Base-by-base conservation (phyloP, 106 monocot species). In the Phalaenopsis aphrodite region DNA sequence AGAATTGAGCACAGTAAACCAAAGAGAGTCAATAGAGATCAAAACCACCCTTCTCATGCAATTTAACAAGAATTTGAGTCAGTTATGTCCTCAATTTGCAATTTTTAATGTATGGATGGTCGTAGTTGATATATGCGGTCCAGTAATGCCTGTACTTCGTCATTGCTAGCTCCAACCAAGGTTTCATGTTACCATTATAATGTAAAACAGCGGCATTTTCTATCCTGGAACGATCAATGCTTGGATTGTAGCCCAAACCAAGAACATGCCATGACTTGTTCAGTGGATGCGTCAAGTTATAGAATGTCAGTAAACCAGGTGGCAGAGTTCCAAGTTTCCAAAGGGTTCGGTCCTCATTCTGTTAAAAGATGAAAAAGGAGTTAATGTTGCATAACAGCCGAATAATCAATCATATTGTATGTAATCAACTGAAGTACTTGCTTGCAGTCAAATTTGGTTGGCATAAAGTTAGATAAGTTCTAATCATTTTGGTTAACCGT, bases 111-210 rank as follows among this genome's bases (percentile, higher is more conserved):
- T 85, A 89, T 14, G 87, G 89, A 66, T 91, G 87, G 36, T 91
- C 87, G 61, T 87, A 89, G 75, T 87, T 89, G 79, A 91, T 89
- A 73, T 87, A 91, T 66, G 83, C 87, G 55, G 87, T 89, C 91
- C 91, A 91, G 68, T 89, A 87, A 55, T 84, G 85, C 75, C 81
- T 81, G 87, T 91, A 91, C 78, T 89, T 91, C 55, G 83, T 85
- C 91, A 91, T 91, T 41, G 89, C 89, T n/a, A 91, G 64, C 75
- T 89, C 91, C 77, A 91, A 78, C 91, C 91, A 91, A 49, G 91
- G 91, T 52, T 91, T 91, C 91, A 91, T 91, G 64, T 91, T 91
- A 9, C 91, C 91, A 75, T 91, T 91, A n/a, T 89, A 91, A 68
- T 91, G 89, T 41, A 91, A 46, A 5, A 91, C 91, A 38, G 91